phyloP scores from a whole-genome alignment of 805 yeast species.

The Sugiyamaella marilandica region DNA sequence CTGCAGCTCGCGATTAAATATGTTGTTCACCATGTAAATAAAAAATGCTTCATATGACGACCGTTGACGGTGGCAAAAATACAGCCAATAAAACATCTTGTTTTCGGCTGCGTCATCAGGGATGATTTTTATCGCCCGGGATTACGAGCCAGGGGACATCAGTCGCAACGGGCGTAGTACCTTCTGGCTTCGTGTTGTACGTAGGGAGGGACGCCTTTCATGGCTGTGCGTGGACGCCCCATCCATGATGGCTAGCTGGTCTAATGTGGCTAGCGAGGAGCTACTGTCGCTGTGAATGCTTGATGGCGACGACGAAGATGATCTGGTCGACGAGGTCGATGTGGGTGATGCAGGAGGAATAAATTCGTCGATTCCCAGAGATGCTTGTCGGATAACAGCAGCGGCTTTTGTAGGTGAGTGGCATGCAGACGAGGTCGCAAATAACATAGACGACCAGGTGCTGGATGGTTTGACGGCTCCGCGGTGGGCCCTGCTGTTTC shows the following conservation, averaged over 20 bases:
- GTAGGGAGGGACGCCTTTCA: slow-evolving; percentile 1
- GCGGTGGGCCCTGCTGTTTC: not conserved
- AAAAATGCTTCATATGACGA: too few species aligned
- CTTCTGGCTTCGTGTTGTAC: not conserved
- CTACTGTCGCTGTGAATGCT: not conserved
- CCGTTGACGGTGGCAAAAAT: too few species aligned
- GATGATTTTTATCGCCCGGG: too few species aligned
- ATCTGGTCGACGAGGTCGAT: not conserved
- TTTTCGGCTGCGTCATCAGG: too few species aligned
- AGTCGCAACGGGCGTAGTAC: not conserved
- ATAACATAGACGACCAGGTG: slow-evolving; percentile 14
- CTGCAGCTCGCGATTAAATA: too few species aligned
- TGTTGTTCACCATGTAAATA: too few species aligned
- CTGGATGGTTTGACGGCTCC: slow-evolving; percentile 6
- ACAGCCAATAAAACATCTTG: too few species aligned
- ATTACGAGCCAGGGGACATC: not conserved
- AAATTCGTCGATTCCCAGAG: slow-evolving; percentile 2
- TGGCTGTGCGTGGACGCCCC: slow-evolving; percentile 2
- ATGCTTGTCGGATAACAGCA: not conserved
- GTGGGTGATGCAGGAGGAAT: not conserved
- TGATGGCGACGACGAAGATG: slow-evolving; percentile 1
- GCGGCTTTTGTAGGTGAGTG: not conserved
- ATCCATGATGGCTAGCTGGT: not conserved
- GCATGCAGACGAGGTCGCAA: not conserved
- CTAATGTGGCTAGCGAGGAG: not conserved